Conservation (phyloP, 257 asterid species). For the Salvia splendens region DNA sequence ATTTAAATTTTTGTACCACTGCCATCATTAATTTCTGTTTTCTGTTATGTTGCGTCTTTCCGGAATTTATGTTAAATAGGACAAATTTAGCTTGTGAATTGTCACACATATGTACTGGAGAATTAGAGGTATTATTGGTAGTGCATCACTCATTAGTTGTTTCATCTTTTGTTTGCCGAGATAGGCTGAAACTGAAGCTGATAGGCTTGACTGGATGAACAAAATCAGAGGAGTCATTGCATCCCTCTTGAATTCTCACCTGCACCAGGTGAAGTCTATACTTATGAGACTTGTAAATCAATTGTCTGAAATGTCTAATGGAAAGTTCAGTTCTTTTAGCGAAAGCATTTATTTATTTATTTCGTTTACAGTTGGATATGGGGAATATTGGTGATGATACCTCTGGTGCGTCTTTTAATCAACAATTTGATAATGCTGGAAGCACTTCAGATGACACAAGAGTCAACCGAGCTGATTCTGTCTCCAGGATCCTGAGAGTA, state of each 20-base stretch:
- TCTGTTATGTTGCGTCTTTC: background rate
- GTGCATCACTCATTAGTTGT: constrained; percentile 4
- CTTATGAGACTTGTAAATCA: constrained; percentile 15
- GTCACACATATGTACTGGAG: constrained; percentile 15
- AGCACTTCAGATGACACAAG: constrained; percentile 43
- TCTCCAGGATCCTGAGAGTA: constrained; percentile 73
- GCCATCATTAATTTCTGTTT: constrained; percentile 20
- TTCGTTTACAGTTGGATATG: constrained; percentile 64
- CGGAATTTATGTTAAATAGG: background rate
- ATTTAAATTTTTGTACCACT: background rate
- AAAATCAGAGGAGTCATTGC: constrained; percentile 86
- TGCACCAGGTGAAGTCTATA: constrained; percentile 68
- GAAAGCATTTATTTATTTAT: constrained; percentile 11
- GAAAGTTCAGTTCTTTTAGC: constrained; percentile 27
- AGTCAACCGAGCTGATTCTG: constrained; percentile 59
- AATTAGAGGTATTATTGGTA: constrained; percentile 13
- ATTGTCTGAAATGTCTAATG: constrained; percentile 21
- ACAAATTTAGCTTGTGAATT: background rate
- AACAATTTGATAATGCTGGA: constrained; percentile 43
- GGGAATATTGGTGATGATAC: constrained; percentile 41
- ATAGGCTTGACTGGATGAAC: constrained; percentile 94
- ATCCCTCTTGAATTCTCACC: constrained; percentile 87
- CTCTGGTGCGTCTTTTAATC: constrained; percentile 45
- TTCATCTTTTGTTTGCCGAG: constrained; percentile 31
- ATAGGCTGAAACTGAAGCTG: constrained; percentile 98